Base-by-base conservation (phyloP, 2,329 filamentous ascomycete genomes). In the Aureobasidium sp. region DNA sequence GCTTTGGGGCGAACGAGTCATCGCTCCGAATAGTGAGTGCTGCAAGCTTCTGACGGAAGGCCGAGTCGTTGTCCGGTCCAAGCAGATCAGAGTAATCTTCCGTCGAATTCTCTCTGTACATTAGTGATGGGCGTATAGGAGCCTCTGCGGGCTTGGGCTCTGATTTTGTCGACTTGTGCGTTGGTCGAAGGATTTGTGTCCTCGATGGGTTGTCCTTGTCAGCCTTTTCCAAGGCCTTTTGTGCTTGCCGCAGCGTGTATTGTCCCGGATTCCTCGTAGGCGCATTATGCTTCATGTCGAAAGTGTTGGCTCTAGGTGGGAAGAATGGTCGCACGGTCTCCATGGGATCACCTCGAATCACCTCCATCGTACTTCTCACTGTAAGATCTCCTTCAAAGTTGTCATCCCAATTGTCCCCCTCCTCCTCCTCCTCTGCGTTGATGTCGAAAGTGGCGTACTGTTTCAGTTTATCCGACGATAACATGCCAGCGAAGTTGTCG, bases 11-110 rank as follows among this genome's bases (percentile, higher is more conserved):
- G 62, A 75, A 74, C 14, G 73, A 67, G 61, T 75, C 72, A 66
- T 73, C 73, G 47, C 64, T 48, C 67, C 67, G 44, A 65, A 74
- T 73, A 58, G 78, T 89, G 66, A 86, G 82, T 9, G 81, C 80
- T 53, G 85, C 84, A n/a, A 94, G 75, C 66, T 88, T 88, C 66
- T 83, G 84, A 70, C 88, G 86, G 67, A 97, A 89, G n/a, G 88
- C 82, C 65, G 81, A 84, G 65, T 96, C 91, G 68, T 91, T 91
- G 44, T 89, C 86, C 9, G 59, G 59, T 58, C 87, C 82, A 65
- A 95, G 87, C 21, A 97, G 77, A 71, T 97, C 94, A 0, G 93
- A 96, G 72, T 93, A 97, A 72, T 97, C 94, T 66, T 96, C 92
- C 0, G 89, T 79, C 2, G 89, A 87, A 65, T 90, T 87, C 70